phyloP scores from a whole-genome alignment of 192 early-diverging fungal species.

The Lunasporangiospora selenospora region DNA sequence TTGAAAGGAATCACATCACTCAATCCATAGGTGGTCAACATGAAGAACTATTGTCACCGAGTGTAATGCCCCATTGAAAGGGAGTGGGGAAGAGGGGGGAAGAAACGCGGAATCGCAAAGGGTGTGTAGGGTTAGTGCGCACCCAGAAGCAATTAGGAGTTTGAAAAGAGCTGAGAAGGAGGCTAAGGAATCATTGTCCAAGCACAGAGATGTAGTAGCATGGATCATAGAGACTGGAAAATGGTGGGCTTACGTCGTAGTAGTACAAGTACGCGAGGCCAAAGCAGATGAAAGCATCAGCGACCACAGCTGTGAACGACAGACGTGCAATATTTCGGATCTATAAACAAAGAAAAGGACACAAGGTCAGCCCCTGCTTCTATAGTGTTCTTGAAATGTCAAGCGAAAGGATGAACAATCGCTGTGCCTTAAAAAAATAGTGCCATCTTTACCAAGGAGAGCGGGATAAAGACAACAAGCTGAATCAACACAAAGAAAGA shows the following conservation, averaged over 20 bases:
- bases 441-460: conserved; percentile 50
- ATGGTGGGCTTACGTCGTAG: conserved; percentile 66
- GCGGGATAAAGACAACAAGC: conserved; percentile 56
- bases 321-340: conserved; percentile 93
- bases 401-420: too few species aligned
- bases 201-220: too few species aligned
- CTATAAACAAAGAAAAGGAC: not conserved
- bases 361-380: too few species aligned
- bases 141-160: too few species aligned
- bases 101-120: too few species aligned
- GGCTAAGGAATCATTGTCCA: too few species aligned
- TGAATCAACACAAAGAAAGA: conserved; percentile 56
- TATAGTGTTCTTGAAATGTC: too few species aligned
- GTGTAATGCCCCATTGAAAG: too few species aligned
- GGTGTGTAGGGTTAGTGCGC: too few species aligned
- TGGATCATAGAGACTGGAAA: not conserved
- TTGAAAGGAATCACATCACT: conserved; percentile 83
- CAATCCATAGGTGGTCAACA: conserved; percentile 67
- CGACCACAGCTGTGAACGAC: conserved; percentile 84
- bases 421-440: too few species aligned
- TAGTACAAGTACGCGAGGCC: conserved; percentile 88
- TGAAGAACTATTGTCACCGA: conserved; percentile 62
- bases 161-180: too few species aligned
- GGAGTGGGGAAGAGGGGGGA: too few species aligned
- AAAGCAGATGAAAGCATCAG: conserved; percentile 91